phyloP scores from a whole-genome alignment of 441 rosid genomes.

The Gossypium trilobum region DNA sequence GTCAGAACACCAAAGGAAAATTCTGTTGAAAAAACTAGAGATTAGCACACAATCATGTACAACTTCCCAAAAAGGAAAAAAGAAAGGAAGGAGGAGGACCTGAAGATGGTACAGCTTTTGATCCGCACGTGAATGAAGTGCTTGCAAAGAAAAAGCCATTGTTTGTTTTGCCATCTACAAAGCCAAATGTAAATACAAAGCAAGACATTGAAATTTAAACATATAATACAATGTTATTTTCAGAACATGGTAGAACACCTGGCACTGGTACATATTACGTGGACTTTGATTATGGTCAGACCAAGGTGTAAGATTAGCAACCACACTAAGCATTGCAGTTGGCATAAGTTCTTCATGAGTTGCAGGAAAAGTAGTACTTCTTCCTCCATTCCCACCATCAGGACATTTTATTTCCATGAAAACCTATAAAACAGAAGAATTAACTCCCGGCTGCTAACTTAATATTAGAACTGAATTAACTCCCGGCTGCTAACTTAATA shows the following conservation, averaged over 20 bases:
- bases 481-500: constrained; percentile 14
- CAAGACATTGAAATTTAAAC: constrained; percentile 7
- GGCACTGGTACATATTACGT: constrained; percentile 95
- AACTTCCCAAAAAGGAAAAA: neutral
- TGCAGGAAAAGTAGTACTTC: constrained; percentile 57
- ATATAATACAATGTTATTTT: neutral
- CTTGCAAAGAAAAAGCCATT: constrained; percentile 86
- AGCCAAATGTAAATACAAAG: neutral
- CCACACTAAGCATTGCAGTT: constrained; percentile 91
- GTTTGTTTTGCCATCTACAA: constrained; percentile 95
- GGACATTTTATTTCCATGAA: constrained; percentile 96
- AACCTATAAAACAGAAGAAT: constrained; percentile 43
- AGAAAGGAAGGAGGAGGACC: constrained; percentile 28
- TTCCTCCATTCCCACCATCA: constrained; percentile 88
- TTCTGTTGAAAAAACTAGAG: neutral
- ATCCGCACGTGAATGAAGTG: constrained; percentile 72
- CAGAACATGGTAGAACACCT: constrained; percentile 36
- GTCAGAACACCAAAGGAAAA: neutral
- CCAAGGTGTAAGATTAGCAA: constrained; percentile 98
- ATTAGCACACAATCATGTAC: neutral
- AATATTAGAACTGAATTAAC: constrained; percentile 19
- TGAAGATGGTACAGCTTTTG: constrained; percentile 95
- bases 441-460: constrained; percentile 14
- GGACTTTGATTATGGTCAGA: constrained; percentile 99
- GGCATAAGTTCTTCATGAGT: constrained; percentile 96